phyloP scores from a whole-genome alignment of 2,329 filamentous ascomycete species.

The Fusarium caatingaense region DNA sequence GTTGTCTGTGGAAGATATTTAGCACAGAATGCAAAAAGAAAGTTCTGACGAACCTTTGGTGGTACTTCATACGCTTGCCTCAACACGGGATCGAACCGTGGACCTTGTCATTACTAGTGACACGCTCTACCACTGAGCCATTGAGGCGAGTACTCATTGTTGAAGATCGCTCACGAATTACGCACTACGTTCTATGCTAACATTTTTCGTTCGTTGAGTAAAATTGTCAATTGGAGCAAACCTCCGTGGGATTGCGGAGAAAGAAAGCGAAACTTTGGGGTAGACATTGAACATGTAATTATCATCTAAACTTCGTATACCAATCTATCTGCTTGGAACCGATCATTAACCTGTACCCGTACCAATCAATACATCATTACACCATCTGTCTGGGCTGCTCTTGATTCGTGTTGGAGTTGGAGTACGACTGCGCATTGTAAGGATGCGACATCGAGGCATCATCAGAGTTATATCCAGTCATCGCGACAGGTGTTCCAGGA shows the following conservation, averaged over 20 bases:
- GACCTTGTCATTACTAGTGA: conserved; percentile 38
- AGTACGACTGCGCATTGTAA: conserved; percentile 12
- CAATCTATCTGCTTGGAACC: not conserved
- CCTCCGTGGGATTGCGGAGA: not conserved
- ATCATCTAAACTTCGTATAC: not conserved
- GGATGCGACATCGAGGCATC: conserved; percentile 7
- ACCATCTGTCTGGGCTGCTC: not conserved
- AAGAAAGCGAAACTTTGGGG: not conserved
- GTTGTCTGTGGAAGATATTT: too few species aligned
- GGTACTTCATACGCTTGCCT: not conserved
- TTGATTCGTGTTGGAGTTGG: not conserved
- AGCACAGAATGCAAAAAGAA: not conserved
- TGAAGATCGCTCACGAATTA: rapidly evolving
- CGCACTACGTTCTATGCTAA: not conserved
- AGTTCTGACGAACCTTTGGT: rapidly evolving
- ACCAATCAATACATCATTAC: not conserved
- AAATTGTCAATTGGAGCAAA: not conserved
- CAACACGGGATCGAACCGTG: conserved; percentile 35
- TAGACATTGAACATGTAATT: not conserved
- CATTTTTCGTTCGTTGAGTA: not conserved
- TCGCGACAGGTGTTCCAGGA: not conserved
- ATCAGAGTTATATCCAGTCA: conserved; percentile 13
- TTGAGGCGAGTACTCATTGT: conserved; percentile 19
- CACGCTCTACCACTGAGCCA: conserved; percentile 37
- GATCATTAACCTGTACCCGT: not conserved